Percentiles rank a stretch among this genome's conserved stretches.
Evolutionary conservation across 345 rosid genomes (phyloP).

Genomic region (Rhizophora apiculata): DNA sequence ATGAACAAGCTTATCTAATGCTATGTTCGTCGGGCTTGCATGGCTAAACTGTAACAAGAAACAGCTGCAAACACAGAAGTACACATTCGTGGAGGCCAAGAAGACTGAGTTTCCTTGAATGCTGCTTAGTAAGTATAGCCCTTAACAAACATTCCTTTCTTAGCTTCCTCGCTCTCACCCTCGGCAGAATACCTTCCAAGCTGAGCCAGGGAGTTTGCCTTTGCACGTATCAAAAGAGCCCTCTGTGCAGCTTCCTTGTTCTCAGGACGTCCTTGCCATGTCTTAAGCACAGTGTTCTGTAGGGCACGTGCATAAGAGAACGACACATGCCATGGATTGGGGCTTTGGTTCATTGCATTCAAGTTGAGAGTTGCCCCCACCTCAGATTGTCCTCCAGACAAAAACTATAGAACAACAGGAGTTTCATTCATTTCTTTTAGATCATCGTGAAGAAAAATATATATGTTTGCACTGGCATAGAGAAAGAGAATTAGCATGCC

Average conservation of each 20-base stretch:
- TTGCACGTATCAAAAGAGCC: constrained; percentile 86
- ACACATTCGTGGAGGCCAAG: not conserved
- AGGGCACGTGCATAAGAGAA: constrained; percentile 97
- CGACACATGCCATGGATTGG: constrained; percentile 99
- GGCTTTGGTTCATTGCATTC: constrained; percentile 93
- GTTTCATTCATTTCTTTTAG: not conserved
- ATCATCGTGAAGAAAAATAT: no score
- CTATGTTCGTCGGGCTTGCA: constrained; percentile 8
- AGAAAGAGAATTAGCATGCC: not conserved
- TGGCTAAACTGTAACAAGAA: constrained; percentile 4
- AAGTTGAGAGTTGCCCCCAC: constrained; percentile 89
- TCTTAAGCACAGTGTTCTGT: constrained; percentile 87
- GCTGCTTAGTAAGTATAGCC: constrained; percentile 80
- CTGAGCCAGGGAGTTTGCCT: constrained; percentile 95
- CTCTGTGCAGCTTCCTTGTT: constrained; percentile 75
- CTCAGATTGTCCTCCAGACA: constrained; percentile 98
- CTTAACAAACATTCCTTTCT: constrained; percentile 95
- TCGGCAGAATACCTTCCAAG: constrained; percentile 82
- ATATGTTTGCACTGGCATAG: not conserved
- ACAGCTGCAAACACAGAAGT: not conserved
- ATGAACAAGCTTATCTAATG: constrained; percentile 1
- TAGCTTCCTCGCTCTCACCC: constrained; percentile 86
- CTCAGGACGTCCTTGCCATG: constrained; percentile 95
- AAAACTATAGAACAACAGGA: constrained; percentile 49
- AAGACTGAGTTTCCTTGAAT: not conserved